Conservation (phyloP, 352 stramenopile species). For the Globisporangium nagaii region DNA sequence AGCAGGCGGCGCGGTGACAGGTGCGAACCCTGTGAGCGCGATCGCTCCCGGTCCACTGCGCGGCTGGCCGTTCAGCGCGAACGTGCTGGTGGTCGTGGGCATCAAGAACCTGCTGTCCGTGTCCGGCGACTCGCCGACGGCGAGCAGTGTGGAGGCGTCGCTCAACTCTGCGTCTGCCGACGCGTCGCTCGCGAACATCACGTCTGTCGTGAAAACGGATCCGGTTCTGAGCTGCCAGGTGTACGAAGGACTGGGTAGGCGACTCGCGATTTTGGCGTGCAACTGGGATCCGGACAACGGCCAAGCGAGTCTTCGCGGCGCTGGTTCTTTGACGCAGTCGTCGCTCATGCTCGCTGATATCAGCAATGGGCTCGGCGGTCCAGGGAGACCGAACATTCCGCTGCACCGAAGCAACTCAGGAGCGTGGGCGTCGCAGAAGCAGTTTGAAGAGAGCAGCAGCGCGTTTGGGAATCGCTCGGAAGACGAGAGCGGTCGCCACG, state of each 20-base stretch:
- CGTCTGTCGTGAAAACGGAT: slow-evolving; percentile 55
- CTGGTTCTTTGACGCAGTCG: neutral
- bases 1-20: slow-evolving; percentile 17
- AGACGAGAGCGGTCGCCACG: slow-evolving; percentile 44
- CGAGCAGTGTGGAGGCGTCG: slow-evolving; percentile 6
- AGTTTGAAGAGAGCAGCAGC: slow-evolving; percentile 41
- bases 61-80: slow-evolving; percentile 69
- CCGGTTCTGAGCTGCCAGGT: slow-evolving; percentile 60
- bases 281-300: slow-evolving; percentile 81
- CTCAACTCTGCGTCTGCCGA: slow-evolving; percentile 12
- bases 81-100: slow-evolving; percentile 49
- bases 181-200: slow-evolving; percentile 21
- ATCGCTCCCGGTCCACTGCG: slow-evolving; percentile 37
- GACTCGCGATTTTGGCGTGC: slow-evolving; percentile 67
- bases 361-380: slow-evolving; percentile 24
- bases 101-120: slow-evolving; percentile 60
- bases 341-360: neutral
- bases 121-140: slow-evolving; percentile 11
- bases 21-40: slow-evolving; percentile 14
- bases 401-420: slow-evolving; percentile 63
- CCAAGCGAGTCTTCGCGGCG: slow-evolving; percentile 18
- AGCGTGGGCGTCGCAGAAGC: slow-evolving; percentile 57
- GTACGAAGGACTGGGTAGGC: slow-evolving; percentile 67
- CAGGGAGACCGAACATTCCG: slow-evolving; percentile 17
- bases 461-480: slow-evolving; percentile 41